A percentile compares a stretch with the other conserved stretches of the same genome.
Evolutionary conservation across 2,329 filamentous ascomycete genomes (phyloP).

Genomic region (Claviceps citrina): DNA sequence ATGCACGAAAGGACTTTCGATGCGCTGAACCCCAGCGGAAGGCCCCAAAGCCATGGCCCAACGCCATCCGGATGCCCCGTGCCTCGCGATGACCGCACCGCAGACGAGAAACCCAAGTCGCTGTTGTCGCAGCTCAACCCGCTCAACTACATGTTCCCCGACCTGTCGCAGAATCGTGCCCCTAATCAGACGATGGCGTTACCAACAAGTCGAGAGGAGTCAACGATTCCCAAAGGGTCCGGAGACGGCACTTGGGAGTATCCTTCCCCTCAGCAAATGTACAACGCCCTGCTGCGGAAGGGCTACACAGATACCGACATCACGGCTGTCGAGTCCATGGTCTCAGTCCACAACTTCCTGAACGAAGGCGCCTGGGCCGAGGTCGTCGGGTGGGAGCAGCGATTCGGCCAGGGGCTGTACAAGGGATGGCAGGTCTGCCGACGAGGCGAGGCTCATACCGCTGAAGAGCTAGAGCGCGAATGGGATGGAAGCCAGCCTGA

Average conservation of each 20-base stretch:
- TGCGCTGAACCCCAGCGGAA: constrained; percentile 24
- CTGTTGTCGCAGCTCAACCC: constrained; percentile 44
- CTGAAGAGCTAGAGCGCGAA: constrained; percentile 30
- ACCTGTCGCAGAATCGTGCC: constrained; percentile 66
- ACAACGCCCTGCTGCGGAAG: constrained; percentile 92
- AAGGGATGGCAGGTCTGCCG: constrained; percentile 61
- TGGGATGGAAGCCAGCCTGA: constrained; percentile 38
- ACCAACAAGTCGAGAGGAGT: constrained; percentile 66
- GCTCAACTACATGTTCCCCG: constrained; percentile 90
- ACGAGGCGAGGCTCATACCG: constrained; percentile 52
- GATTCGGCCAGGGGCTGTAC: constrained; percentile 60
- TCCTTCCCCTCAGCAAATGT: constrained; percentile 97
- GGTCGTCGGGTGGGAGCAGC: constrained; percentile 83
- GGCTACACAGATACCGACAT: constrained; percentile 89
- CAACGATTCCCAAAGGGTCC: constrained; percentile 79
- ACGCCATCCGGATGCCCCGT: constrained; percentile 30
- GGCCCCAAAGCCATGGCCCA: constrained; percentile 10
- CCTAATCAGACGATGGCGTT: constrained; percentile 57
- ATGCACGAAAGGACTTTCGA: constrained; percentile 42
- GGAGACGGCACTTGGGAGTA: constrained; percentile 85
- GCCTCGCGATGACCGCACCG: constrained; percentile 21
- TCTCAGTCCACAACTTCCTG: constrained; percentile 91
- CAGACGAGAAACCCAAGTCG: constrained; percentile 25
- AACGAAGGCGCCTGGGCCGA: constrained; percentile 97
- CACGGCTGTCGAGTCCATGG: constrained; percentile 91